Evolutionary conservation across 352 stramenopile species (phyloP).

Genomic region (Globisporangium canariense): DNA sequence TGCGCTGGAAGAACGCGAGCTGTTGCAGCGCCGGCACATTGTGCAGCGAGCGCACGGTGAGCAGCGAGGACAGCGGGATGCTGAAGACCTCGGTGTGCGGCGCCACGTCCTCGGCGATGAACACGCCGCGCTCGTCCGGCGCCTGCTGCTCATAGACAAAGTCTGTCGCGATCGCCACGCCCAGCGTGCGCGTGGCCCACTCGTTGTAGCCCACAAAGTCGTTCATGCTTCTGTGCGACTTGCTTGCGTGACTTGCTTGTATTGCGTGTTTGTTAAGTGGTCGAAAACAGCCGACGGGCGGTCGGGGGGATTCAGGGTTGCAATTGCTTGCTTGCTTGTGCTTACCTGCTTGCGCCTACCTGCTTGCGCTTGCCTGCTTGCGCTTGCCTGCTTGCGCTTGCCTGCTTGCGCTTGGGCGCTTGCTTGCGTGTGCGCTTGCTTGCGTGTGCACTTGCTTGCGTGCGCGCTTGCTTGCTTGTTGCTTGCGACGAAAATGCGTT

Average conservation of each 20-base stretch:
- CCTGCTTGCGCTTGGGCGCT: neutral
- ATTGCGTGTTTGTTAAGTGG: slow-evolving; percentile 7
- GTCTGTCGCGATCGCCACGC: slow-evolving; percentile 62
- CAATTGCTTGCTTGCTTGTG: neutral
- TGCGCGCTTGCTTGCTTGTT: neutral
- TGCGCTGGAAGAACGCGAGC: slow-evolving; percentile 50
- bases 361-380: neutral
- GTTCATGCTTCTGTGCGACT: slow-evolving; percentile 1
- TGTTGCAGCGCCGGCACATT: slow-evolving; percentile 27
- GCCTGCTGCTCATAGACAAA: slow-evolving; percentile 76
- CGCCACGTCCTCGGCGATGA: slow-evolving; percentile 74
- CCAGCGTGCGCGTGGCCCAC: slow-evolving; percentile 51
- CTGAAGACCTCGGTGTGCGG: slow-evolving; percentile 69
- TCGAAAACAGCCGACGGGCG: neutral
- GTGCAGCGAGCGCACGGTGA: slow-evolving; percentile 48
- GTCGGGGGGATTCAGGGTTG: neutral
- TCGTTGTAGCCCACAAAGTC: slow-evolving; percentile 76
- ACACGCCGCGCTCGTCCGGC: slow-evolving; percentile 68
- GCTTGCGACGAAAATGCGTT: neutral
- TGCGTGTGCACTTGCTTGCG: neutral
- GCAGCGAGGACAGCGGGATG: slow-evolving; percentile 54
- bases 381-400: neutral
- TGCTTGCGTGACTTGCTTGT: slow-evolving; percentile 2
- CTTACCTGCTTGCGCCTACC: neutral
- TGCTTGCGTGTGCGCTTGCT: neutral